These are phyloP conservation scores for Mycena floridula DNA, from an alignment of 768 basidiomycete species.

Conservation along the genomic window DNA sequence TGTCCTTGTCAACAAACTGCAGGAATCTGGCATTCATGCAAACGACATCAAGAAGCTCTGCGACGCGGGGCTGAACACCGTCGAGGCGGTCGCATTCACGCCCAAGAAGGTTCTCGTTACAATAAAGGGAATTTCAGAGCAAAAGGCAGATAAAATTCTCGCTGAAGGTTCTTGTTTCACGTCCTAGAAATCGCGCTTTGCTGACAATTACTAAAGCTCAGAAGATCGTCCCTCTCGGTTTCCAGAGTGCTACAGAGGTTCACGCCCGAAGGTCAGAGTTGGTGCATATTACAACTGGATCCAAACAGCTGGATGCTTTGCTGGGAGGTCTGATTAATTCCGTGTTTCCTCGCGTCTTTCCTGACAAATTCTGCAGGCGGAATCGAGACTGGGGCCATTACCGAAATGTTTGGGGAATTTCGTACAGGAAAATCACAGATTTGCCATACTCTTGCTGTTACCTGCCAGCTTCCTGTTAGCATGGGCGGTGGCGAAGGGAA, in stretches of 20 bases:
- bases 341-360: constrained; percentile 3
- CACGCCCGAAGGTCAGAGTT: constrained; percentile 93
- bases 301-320: constrained; percentile 91
- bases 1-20: constrained; percentile 74
- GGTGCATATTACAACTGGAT: constrained; percentile 94
- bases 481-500: constrained; percentile 99
- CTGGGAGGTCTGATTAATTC: constrained; percentile 65
- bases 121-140: constrained; percentile 96
- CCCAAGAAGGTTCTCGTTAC: constrained; percentile 87
- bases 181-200: not conserved
- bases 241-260: constrained; percentile 96
- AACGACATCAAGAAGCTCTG: constrained; percentile 94
- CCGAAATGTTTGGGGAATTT: constrained; percentile 98
- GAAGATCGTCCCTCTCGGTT: constrained; percentile 95
- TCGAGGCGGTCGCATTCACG: constrained; percentile 94
- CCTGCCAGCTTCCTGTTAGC: constrained; percentile 92
- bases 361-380: constrained; percentile 50
- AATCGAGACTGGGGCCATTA: constrained; percentile 97
- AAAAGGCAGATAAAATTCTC: constrained; percentile 96
- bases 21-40: constrained; percentile 83
- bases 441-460: constrained; percentile 96
- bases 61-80: constrained; percentile 88
- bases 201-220: constrained; percentile 48
- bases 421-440: constrained; percentile 97
- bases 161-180: constrained; percentile 60